These are phyloP conservation scores for Fusarium multiceps DNA, from an alignment of 2,329 filamentous ascomycete species.

Conservation along the genomic window DNA sequence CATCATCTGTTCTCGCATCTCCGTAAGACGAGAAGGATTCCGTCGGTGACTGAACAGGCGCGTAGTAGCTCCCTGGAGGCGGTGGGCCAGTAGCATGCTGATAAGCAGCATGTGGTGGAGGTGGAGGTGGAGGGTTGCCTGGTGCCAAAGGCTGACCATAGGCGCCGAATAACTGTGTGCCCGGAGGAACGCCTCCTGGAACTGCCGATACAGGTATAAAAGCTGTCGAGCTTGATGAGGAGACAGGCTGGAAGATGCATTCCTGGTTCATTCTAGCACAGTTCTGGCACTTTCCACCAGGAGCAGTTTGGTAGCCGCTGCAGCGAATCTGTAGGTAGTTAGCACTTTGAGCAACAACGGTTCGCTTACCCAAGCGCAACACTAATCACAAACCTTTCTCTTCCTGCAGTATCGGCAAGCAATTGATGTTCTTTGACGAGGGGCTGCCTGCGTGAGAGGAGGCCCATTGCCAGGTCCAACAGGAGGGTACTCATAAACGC, in stretches of 20 bases:
- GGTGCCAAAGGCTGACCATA: conserved; percentile 67
- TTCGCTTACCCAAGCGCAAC: background rate
- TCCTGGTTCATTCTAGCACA: conserved; percentile 72
- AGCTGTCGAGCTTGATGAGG: conserved; percentile 65
- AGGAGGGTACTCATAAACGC: conserved; percentile 52
- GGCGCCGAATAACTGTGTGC: conserved; percentile 66
- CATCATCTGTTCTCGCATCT: conserved; percentile 50
- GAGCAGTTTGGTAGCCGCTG: conserved; percentile 69
- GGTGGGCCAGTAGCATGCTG: conserved; percentile 48
- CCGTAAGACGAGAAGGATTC: conserved; percentile 56
- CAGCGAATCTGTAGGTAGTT: conserved; percentile 63
- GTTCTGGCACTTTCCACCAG: conserved; percentile 69
- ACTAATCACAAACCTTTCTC: conserved; percentile 61
- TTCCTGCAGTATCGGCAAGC: conserved; percentile 71
- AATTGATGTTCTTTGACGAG: conserved; percentile 68
- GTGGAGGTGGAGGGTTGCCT: conserved; percentile 44
- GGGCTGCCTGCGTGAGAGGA: conserved; percentile 62
- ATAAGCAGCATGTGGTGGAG: conserved; percentile 42
- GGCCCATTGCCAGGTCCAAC: conserved; percentile 50
- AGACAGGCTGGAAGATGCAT: conserved; percentile 70
- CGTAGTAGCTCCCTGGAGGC: conserved; percentile 55
- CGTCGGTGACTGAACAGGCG: conserved; percentile 57
- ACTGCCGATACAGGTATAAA: conserved; percentile 70
- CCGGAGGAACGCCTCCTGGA: conserved; percentile 67
- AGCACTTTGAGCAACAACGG: conserved; percentile 10